Conservation (phyloP, 768 basidiomycete species). For the Lepiota venenata region DNA sequence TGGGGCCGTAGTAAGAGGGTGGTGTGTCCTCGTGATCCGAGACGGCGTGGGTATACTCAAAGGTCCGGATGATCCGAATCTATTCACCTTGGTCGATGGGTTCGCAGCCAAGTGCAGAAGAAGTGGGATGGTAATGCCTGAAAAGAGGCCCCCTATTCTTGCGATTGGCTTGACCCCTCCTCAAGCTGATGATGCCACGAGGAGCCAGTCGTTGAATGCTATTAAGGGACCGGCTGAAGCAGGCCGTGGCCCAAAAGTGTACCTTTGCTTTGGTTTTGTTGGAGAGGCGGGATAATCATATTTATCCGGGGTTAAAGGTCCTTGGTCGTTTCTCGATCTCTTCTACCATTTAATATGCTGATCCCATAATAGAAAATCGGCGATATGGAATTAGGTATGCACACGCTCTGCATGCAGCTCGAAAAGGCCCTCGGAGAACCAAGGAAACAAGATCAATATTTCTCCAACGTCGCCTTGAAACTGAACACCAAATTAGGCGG, state of each 20-base stretch:
- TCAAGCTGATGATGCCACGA: conserved; percentile 29
- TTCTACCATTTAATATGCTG: background rate
- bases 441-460: conserved; percentile 71
- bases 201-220: conserved; percentile 29
- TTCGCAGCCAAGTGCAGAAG: conserved; percentile 53
- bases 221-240: conserved; percentile 42
- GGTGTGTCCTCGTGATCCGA: conserved; percentile 66
- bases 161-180: conserved; percentile 29
- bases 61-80: conserved; percentile 37
- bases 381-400: conserved; percentile 70
- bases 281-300: conserved; percentile 62
- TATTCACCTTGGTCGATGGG: conserved; percentile 42
- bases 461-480: conserved; percentile 80
- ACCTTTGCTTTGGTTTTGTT: conserved; percentile 71
- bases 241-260: conserved; percentile 34
- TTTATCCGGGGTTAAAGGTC: conserved; percentile 82
- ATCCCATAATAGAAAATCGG: conserved; percentile 45
- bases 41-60: conserved; percentile 36
- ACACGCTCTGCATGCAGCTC: conserved; percentile 71
- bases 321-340: background rate
- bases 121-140: conserved; percentile 56
- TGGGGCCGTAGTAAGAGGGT: conserved; percentile 47
- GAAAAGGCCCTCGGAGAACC: conserved; percentile 53
- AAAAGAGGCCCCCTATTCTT: conserved; percentile 31
- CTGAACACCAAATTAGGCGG: conserved; percentile 84